Base-by-base conservation (phyloP, 2,329 filamentous ascomycete species). In the Furcasterigmium furcatum region DNA sequence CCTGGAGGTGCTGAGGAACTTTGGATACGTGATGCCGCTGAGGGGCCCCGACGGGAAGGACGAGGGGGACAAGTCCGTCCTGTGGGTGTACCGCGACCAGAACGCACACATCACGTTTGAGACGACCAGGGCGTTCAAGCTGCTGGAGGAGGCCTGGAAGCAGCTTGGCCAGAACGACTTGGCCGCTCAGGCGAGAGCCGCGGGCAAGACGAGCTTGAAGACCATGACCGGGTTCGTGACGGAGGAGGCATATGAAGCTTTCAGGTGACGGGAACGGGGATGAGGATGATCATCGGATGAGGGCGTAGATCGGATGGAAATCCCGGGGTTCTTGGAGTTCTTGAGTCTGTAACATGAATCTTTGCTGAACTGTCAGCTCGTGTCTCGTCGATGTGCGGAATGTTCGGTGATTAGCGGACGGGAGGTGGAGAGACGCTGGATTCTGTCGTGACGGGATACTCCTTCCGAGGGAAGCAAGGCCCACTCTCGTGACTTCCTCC, bases 101-200 rank as follows among this genome's bases (percentile, higher is more conserved):
- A 52, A 51, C 9, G 46, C 50, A 10, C 47, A 66, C 16, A 61
- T 64, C 49, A 63, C 63, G 14, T 61, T 66, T 3, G 65, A 68
- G 46, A 60, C 64, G 1, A 57, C 65, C 21, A 60, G 56, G 21
- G 61, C 59, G 4, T 46, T 68, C 19, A 55, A 58, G 44, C 51
- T 55, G 30, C 50, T 59, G 12, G 55, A 56, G 1, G 60, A 63
- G 29, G 60, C 63, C 4, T 60, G 64, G 30, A 45, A 30, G 12
- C 56, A 55, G 4, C 40, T 65, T 20, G 64, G 62, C 1, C 47
- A 58, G 22, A 43, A 43, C n/a, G 53, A 54, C 4, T 46, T 62
- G 47, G 58, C 59, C 0, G 41, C 29, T 7, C 50, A 55, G 25
- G 65, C 58, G 38, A 38, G 55, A 4, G 55, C 57, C 25, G 62